phyloP scores from a whole-genome alignment of 108 stramenopile genomes.

The Nitzschia sp. region DNA sequence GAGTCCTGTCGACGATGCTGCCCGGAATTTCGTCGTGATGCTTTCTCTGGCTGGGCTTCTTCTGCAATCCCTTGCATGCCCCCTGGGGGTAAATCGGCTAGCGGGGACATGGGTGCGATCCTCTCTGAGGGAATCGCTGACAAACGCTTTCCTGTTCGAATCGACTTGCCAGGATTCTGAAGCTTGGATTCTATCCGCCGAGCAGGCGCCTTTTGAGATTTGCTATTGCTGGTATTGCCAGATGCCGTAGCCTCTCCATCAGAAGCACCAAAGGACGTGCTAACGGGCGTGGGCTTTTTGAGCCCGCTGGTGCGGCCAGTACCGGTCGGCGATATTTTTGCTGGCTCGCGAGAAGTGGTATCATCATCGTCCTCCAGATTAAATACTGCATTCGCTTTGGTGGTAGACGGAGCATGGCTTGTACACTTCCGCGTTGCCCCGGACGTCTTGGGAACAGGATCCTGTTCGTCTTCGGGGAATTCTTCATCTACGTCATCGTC shows the following conservation, averaged over 20 bases:
- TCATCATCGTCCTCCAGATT: constrained; percentile 21
- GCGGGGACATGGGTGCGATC: constrained; percentile 61
- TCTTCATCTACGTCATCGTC: background rate
- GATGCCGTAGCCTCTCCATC: background rate
- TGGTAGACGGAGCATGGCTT: background rate
- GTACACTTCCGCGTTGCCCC: background rate
- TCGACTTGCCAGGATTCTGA: constrained; percentile 38
- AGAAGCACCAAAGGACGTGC: background rate
- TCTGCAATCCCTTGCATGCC: background rate
- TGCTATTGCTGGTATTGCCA: background rate
- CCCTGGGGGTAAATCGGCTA: background rate
- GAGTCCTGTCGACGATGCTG: background rate
- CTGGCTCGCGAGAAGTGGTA: background rate
- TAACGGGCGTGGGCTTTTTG: constrained; percentile 7
- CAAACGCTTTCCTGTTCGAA: constrained; percentile 58
- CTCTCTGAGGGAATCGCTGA: constrained; percentile 61
- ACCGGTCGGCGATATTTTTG: background rate
- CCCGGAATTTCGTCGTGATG: background rate
- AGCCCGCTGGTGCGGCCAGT: background rate
- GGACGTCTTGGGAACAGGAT: background rate
- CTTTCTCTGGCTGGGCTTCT: background rate
- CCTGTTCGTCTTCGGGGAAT: background rate
- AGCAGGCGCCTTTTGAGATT: background rate
- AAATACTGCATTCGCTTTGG: constrained; percentile 20
- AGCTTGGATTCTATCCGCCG: constrained; percentile 33